Conservation (phyloP, 2,329 filamentous ascomycete genomes). For the Colletotrichum spinosum region DNA sequence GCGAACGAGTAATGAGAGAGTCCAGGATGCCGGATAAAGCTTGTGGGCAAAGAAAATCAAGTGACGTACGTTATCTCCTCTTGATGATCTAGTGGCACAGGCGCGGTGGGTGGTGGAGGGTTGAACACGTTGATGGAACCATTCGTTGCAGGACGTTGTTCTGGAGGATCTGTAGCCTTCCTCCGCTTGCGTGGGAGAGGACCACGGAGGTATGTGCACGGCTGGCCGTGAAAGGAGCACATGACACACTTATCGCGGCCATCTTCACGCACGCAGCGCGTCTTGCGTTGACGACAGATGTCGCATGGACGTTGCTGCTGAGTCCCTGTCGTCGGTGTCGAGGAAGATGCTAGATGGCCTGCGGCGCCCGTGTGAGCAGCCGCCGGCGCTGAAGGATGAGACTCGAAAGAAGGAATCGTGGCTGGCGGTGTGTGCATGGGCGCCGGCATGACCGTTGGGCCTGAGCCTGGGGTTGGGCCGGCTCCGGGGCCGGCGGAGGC, state of each 20-base stretch:
- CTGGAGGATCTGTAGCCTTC: constrained; percentile 41
- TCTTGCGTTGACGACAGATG: constrained; percentile 74
- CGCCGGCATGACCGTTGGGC: constrained; percentile 20
- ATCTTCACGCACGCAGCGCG: constrained; percentile 73
- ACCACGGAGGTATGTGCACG: constrained; percentile 71
- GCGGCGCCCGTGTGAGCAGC: constrained; percentile 3
- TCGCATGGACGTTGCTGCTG: constrained; percentile 64
- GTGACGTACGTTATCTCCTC: constrained; percentile 37
- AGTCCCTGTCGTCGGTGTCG: constrained; percentile 18
- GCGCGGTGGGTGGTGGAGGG: constrained; percentile 24
- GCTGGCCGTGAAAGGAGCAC: constrained; percentile 75
- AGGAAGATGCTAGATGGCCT: neutral
- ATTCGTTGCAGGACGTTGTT: constrained; percentile 37
- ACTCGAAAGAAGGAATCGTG: constrained; percentile 16
- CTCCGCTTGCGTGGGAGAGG: constrained; percentile 47
- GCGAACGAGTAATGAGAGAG: neutral
- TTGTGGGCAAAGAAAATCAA: neutral
- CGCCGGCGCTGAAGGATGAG: constrained; percentile 14
- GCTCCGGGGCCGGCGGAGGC: constrained; percentile 17
- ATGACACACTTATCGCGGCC: constrained; percentile 69
- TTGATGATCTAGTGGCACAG: constrained; percentile 34
- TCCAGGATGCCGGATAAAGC: neutral
- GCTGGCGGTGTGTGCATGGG: constrained; percentile 8
- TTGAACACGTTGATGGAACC: constrained; percentile 25
- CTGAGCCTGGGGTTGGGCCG: constrained; percentile 15